Base-by-base conservation (phyloP, 2,329 filamentous ascomycete genomes). In the Mycosphaerella sp. region DNA sequence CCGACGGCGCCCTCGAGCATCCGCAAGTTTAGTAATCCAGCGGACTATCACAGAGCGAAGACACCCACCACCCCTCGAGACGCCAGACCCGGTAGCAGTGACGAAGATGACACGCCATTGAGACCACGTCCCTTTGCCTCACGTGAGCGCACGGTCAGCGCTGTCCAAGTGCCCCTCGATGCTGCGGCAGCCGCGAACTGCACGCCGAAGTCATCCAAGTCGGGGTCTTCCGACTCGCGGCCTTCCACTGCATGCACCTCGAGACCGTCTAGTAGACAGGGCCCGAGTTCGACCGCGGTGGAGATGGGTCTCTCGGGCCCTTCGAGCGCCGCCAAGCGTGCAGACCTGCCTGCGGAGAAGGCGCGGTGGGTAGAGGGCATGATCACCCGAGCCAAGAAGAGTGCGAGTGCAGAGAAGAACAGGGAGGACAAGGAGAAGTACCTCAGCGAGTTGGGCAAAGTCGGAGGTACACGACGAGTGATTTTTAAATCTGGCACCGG, bases 331-430 rank as follows among this genome's bases (percentile, higher is more conserved):
- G 56, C 53, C 32, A 62, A 57, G 40, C 45, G 42, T 26, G 50
- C 54, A n/a, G 61, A 57, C 14, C 51, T 66, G 31, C 72, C 83
- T 53, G 82, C 84, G 52, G 84, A 90, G 70, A 88, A 85, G 66
- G 78, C 82, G 54, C 83, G 84, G 39, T 93, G 88, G 88, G 86
- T 93, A 8, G 85, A 91, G 69, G 87, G 83, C 58, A 86, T 93
- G 74, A 85, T 89, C 72, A 85, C 88, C 65, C 86, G 88, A 66
- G 88, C 90, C 40, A 80, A 85, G 55, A 78, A 83, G 45, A 51
- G 48, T 11, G 86, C 83, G 56, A 87, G 84, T 65, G 64, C 62
- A 11, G 73, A 74, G 64, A 71, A 72, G 58, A 62, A 55, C 42
- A 64, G 69, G 21, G 70, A 68, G 41, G 59, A 58, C 59, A 60